phyloP scores from a whole-genome alignment of 2,329 filamentous ascomycete species.

The Shiraia bambusicola region DNA sequence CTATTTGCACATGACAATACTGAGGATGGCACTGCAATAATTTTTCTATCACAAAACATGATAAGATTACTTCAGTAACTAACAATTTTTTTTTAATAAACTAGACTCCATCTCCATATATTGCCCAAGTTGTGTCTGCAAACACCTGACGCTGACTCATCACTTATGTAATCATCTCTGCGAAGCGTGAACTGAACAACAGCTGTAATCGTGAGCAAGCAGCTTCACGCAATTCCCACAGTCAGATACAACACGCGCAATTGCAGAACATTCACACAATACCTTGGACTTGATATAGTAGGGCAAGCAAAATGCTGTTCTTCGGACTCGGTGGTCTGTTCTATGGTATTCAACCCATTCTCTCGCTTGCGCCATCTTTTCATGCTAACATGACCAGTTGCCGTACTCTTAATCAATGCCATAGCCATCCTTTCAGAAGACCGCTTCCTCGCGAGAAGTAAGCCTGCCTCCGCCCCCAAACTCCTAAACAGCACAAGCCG shows the following conservation, averaged over 20 bases:
- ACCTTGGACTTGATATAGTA: background rate
- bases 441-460: constrained; percentile 83
- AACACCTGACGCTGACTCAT: too few species aligned
- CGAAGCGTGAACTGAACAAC: too few species aligned
- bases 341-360: constrained; percentile 58
- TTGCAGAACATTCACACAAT: background rate
- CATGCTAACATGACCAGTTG: constrained; percentile 55
- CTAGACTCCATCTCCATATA: too few species aligned
- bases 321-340: constrained; percentile 70
- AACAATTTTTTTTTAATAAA: too few species aligned
- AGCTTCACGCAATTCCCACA: constrained; percentile 11
- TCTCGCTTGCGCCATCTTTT: constrained; percentile 4
- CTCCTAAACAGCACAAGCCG: background rate
- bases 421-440: constrained; percentile 94
- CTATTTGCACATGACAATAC: too few species aligned
- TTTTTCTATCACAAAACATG: too few species aligned
- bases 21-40: too few species aligned
- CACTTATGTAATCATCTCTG: too few species aligned
- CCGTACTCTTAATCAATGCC: constrained; percentile 87
- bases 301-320: constrained; percentile 61
- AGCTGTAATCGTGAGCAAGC: constrained; percentile 2
- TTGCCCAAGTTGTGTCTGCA: too few species aligned
- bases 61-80: too few species aligned
- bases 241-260: background rate
- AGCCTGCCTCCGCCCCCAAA: constrained; percentile 27